Evolutionary conservation across 495 filamentous ascomycete species (phyloP), one percentile per base, ranked within the genome.

Genomic region (Evernia prunastri): DNA sequence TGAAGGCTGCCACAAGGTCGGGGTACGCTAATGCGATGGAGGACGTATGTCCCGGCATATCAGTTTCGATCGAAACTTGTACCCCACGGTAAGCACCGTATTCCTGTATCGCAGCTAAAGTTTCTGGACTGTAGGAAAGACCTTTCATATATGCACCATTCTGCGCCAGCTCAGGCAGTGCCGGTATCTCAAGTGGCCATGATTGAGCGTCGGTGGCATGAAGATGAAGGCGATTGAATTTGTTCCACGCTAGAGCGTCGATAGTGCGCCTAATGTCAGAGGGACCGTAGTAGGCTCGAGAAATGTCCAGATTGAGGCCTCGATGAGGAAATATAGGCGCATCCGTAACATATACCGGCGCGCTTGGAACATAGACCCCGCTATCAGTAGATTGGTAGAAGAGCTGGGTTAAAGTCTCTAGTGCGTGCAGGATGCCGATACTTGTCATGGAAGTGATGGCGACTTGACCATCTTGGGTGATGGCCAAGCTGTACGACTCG

Each of bases 131-230:
- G 73, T 91, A 94, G 1, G 80, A 80, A 61, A 85, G 75, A 53
- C 78, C 80, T 0, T 75, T 74, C 36, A 74, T 74, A 65, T 92
- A 92, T 3, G 87, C 86, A 53, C 90, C 90, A 70, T 87, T 84
- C 29, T 77, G 61, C 18, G 89, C 77, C 10, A 94, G 79, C 62
- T 85, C 79, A 13, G 90, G 89, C 61, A 93, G 71, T 9, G 86
- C 70, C 3, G 88, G 87, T 62, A 93, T 87, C 65, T 87, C 87
- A 35, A 94, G 76, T 4, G 90, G 90, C 90, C 90, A 94, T 11
- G 88, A 88, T 71, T 94, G 90, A 29, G 88, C 84, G 70, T 94
- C 90, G 0, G 90, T 92, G 51, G 86, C 81, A 74, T 94, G 90
- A 31, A 92, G 72, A 73, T 93, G 90, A 49, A 92, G 77, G 10